Evolutionary conservation across 805 yeast genomes (phyloP), one percentile per base, ranked within the genome.

Genomic region (Pichia manshurica): DNA sequence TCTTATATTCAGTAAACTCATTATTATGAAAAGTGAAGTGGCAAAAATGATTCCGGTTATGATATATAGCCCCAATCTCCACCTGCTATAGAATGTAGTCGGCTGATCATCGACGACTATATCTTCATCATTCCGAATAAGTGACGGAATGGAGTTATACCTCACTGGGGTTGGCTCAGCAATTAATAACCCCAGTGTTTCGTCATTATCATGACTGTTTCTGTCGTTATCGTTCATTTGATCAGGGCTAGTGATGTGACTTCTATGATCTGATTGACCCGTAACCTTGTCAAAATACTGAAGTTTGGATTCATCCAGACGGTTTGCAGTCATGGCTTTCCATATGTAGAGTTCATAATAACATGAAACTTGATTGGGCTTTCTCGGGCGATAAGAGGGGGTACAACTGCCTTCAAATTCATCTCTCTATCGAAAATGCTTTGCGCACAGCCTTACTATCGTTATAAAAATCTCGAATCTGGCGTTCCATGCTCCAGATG

Each of bases 121-220:
- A 37, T 36, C 17, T n/a, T 42, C 31, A n/a, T 31, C 35, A 9
- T 36, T 36, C 17, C 37, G 45, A 29, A 46, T 28, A 15, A 17
- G 31, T 9, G 37, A 10, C 3, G 49, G 49, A 10, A 40, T 19
- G 6, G 45, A 35, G 17, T 36, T 33, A 28, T 40, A 35, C 16
- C 21, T 37, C 3, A 46, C 20, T 25, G 49, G 46, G 7, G 21
- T 22, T 3, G 49, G 49, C 1, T 46, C 45, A 13, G 39, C 42
- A 5, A 13, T 28, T 7, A 46, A 36, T 21, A 46, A 41, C n/a
- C 29, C 35, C 15, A 43, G 33, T 16, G 40, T 43, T 28, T 43
- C 46, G n/a, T 42, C 39, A 32, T 32, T 19, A n/a, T n/a, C 39
- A n/a, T 2, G 15, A 1, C 3, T 20, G 16, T 5, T 23, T 15